Evolutionary conservation across 83 land plant species (phyloP), one percentile per base, ranked within the genome.

Genomic region (Larix sibirica): DNA sequence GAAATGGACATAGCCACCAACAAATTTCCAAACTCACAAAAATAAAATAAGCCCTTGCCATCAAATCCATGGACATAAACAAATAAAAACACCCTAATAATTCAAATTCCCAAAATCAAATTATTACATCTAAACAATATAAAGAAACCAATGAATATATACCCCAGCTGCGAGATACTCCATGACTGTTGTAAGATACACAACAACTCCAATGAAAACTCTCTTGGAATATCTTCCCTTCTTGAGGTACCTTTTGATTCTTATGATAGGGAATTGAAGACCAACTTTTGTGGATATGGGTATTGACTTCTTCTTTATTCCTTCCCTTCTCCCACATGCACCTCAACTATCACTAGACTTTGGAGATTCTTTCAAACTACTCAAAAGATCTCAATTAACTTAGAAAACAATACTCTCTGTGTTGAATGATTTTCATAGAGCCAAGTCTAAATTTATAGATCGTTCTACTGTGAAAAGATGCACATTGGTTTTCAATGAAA

Each of bases 121-220:
- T 18, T 23, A 18, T 47, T 47, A 47, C 8, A 47, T n/a, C n/a
- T n/a, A n/a, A n/a, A n/a, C n/a, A n/a, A n/a, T n/a, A n/a, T n/a
- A n/a, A 47, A 47, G 54, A 47, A 47, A 5, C 54, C 54, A 47
- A 10, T 6, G 54, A 47, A 7, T 47, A 47, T 17, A 40, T 7
- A 71, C 76, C 76, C 42, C 76, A 12, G 76, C 76, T 2, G 76
- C 76, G 6, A 71, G 50, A n/a, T n/a, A n/a, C n/a, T n/a, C n/a
- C n/a, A n/a, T n/a, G n/a, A n/a, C n/a, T n/a, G n/a, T n/a, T n/a
- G 76, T 54, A 0, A 71, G 54, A 42, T 71, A 71, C 10, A 71
- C 76, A 71, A 54, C 24, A 1, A 54, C 76, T 18, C 76, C 76
- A 0, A 1, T 40, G 9, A 50, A 50, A 0, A 71, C 76, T 71